Evolutionary conservation across 257 asterid genomes (phyloP).

Genomic region (Fraxinus cuspidata): DNA sequence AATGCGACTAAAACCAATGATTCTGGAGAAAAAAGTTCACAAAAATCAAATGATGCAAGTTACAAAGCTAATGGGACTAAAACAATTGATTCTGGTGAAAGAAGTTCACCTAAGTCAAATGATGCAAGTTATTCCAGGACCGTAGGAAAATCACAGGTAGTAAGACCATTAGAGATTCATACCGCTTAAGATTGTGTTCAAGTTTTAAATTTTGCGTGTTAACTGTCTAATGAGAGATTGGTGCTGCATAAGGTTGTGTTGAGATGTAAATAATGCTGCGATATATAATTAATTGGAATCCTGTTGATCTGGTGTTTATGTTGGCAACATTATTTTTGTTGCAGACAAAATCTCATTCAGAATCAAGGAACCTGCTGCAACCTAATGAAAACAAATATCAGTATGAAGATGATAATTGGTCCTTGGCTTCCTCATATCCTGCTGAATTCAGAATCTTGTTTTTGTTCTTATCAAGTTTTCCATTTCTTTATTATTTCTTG

Average conservation of each 20-base stretch:
- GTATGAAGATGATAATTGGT: conserved; percentile 4
- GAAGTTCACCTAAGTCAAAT: neutral
- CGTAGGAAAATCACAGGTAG: neutral
- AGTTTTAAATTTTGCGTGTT: no score
- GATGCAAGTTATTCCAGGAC: neutral
- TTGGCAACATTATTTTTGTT: neutral
- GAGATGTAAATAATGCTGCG: neutral
- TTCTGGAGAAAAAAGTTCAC: neutral
- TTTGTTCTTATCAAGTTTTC: neutral
- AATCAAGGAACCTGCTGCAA: neutral
- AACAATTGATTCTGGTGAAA: neutral
- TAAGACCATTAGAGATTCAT: neutral
- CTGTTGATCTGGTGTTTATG: neutral
- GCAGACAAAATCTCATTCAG: neutral
- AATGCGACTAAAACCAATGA: neutral
- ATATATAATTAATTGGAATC: neutral
- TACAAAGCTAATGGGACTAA: neutral
- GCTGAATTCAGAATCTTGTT: neutral
- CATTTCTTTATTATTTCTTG: neutral
- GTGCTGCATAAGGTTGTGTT: neutral
- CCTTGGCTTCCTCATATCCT: conserved; percentile 11
- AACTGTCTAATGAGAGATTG: no score
- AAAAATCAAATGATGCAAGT: neutral
- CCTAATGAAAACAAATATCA: conserved; percentile 1
- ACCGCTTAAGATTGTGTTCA: no score